phyloP scores from a whole-genome alignment of 2,329 filamentous ascomycete species.

The Cladophialophora exuberans region DNA sequence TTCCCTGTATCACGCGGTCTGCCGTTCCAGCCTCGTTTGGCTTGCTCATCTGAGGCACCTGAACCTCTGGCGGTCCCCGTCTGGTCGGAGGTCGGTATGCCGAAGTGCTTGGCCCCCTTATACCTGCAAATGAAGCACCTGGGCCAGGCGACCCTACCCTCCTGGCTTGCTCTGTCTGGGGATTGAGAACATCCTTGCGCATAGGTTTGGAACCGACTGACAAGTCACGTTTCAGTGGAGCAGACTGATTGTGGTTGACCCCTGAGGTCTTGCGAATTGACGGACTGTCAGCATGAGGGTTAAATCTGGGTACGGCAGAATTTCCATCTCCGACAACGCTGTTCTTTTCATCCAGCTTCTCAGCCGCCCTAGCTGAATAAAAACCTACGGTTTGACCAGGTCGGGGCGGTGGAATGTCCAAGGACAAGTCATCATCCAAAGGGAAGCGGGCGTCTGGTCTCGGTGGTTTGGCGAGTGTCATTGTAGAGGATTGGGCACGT shows the following conservation, averaged over 20 bases:
- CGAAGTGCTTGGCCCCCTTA: slow-evolving; percentile 21
- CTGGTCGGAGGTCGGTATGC: slow-evolving; percentile 50
- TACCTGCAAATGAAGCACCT: slow-evolving; percentile 5
- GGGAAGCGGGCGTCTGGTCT: slow-evolving; percentile 6
- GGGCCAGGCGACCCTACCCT: slow-evolving; percentile 23
- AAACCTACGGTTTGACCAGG: slow-evolving; percentile 52
- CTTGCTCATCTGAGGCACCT: slow-evolving; percentile 24
- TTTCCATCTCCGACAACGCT: slow-evolving; percentile 47
- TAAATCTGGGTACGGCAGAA: slow-evolving; percentile 61
- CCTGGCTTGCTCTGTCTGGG: slow-evolving; percentile 19
- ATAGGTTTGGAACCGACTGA: slow-evolving; percentile 37
- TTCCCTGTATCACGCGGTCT: slow-evolving; percentile 21
- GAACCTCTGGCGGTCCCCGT: slow-evolving; percentile 39
- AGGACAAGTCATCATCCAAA: slow-evolving; percentile 6
- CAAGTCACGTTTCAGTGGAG: slow-evolving; percentile 63
- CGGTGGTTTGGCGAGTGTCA: slow-evolving; percentile 1
- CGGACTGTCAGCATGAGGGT: slow-evolving; percentile 75
- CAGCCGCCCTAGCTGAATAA: slow-evolving; percentile 70
- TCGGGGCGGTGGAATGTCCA: slow-evolving; percentile 27
- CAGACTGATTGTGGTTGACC: slow-evolving; percentile 77
- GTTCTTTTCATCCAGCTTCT: slow-evolving; percentile 57
- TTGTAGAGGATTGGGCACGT: slow-evolving; percentile 9
- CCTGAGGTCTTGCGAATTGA: slow-evolving; percentile 89
- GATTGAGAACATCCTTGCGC: slow-evolving; percentile 23
- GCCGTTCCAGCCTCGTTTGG: slow-evolving; percentile 29